Percentiles rank a stretch among this genome's conserved stretches.
phyloP scores from a whole-genome alignment of 148 eudicot species.

The Heliosperma pusillum region DNA sequence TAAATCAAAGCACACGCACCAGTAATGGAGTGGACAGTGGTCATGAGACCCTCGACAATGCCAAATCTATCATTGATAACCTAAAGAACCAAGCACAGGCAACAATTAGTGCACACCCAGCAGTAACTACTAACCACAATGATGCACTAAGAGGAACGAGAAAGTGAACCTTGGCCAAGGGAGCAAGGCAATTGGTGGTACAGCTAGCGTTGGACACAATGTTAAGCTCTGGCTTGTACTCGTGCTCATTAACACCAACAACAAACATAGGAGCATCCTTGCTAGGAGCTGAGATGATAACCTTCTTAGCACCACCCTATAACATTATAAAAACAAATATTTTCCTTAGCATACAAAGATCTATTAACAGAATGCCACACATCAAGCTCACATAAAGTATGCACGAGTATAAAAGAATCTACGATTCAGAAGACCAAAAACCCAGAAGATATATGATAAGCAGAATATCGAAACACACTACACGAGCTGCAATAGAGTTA shows the following conservation, averaged over 20 bases:
- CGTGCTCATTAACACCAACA: conserved; percentile 59
- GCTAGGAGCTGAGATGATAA: conserved; percentile 59
- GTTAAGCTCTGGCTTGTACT: conserved; percentile 49
- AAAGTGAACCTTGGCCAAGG: conserved; percentile 43
- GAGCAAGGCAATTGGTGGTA: conserved; percentile 60
- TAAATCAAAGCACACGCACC: conserved; percentile 26
- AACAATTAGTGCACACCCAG: background rate
- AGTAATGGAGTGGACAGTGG: conserved; percentile 58
- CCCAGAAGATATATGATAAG: no score
- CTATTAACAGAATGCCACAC: background rate
- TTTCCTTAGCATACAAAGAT: background rate
- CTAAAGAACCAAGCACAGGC: conserved; percentile 4
- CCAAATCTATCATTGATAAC: conserved; percentile 52
- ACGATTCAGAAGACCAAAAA: no score
- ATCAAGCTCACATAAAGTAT: background rate
- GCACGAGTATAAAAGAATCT: no score
- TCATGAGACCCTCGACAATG: conserved; percentile 62
- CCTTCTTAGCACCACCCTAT: conserved; percentile 64
- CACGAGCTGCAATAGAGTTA: no score
- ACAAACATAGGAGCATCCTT: conserved; percentile 64
- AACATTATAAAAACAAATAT: background rate
- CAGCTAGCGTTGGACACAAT: conserved; percentile 58
- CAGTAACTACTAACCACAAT: background rate
- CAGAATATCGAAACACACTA: no score
- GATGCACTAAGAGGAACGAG: background rate